Percentiles rank a stretch among this genome's conserved stretches.
Evolutionary conservation across 1,284 basidiomycete genomes (phyloP).

Genomic region (Cystobasidiaceae sp.): DNA sequence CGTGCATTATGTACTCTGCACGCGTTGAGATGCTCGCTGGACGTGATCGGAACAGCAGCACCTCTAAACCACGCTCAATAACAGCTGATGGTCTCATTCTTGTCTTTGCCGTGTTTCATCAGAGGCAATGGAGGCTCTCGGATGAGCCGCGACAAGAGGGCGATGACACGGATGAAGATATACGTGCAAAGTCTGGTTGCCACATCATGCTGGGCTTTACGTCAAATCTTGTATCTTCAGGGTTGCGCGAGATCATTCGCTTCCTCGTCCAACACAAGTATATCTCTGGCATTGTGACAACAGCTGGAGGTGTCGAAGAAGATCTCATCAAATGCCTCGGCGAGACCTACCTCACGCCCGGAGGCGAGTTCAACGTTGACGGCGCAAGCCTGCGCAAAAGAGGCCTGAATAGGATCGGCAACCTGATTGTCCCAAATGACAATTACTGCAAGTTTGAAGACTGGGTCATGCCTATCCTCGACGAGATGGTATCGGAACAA

Average conservation of each 20-base stretch:
- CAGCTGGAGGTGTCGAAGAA: conserved; percentile 96
- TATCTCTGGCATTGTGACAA: conserved; percentile 86
- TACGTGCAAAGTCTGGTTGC: conserved; percentile 66
- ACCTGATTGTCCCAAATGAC: conserved; percentile 93
- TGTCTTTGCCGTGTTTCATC: not conserved
- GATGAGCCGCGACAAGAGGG: conserved; percentile 73
- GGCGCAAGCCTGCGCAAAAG: conserved; percentile 78
- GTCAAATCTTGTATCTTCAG: conserved; percentile 96
- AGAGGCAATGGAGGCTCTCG: conserved; percentile 77
- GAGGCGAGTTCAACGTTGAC: conserved; percentile 78
- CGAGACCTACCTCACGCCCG: conserved; percentile 68
- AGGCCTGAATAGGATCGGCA: conserved; percentile 97
- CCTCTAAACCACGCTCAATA: not conserved
- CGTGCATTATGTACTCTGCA: not conserved
- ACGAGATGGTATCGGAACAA: conserved; percentile 87
- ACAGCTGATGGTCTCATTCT: not conserved
- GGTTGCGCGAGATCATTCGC: conserved; percentile 85
- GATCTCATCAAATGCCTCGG: conserved; percentile 99
- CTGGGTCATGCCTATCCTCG: conserved; percentile 92
- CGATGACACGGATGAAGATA: conserved; percentile 56
- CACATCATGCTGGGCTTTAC: conserved; percentile 96
- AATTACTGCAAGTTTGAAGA: conserved; percentile 99
- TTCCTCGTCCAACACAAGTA: conserved; percentile 92
- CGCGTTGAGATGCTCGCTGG: not conserved
- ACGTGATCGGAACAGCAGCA: not conserved